These are phyloP conservation scores for Blastobotrys niveus DNA, from an alignment of 1,139 yeast species.

Conservation along the genomic window DNA sequence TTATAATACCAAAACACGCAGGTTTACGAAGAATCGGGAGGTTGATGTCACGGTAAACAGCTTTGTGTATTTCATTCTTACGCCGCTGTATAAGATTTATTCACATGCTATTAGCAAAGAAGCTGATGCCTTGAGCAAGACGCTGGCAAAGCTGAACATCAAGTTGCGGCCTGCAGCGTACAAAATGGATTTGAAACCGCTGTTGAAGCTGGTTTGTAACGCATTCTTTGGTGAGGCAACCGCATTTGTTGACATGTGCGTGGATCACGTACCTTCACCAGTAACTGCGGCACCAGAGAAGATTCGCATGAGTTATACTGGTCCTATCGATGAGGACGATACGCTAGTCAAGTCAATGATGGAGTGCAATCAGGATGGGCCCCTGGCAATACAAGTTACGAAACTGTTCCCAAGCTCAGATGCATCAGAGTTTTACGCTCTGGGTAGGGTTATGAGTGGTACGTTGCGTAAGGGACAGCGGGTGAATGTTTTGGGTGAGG, in stretches of 20 bases:
- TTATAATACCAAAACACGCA: constrained; percentile 42
- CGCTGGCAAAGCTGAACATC: constrained; percentile 41
- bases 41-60: constrained; percentile 40
- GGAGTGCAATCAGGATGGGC: constrained; percentile 38
- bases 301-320: constrained; percentile 1
- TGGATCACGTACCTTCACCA: constrained; percentile 42
- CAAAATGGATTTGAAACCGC: constrained; percentile 49
- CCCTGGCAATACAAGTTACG: constrained; percentile 52
- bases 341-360: constrained; percentile 22
- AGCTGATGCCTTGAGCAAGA: constrained; percentile 37
- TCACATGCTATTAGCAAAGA: constrained; percentile 57
- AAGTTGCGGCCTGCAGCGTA: constrained; percentile 28
- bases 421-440: constrained; percentile 43
- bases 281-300: constrained; percentile 30
- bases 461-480: constrained; percentile 43
- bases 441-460: constrained; percentile 63
- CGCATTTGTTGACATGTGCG: constrained; percentile 51
- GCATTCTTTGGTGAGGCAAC: constrained; percentile 49
- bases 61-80: constrained; percentile 63
- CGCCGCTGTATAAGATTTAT: constrained; percentile 75
- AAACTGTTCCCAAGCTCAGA: constrained; percentile 54
- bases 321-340: constrained; percentile 18
- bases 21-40: constrained; percentile 39
- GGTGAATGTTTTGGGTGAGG: constrained; percentile 56
- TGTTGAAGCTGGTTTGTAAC: constrained; percentile 51